Evolutionary conservation across 257 asterid genomes (phyloP).

Genomic region (Verbascum thapsus): DNA sequence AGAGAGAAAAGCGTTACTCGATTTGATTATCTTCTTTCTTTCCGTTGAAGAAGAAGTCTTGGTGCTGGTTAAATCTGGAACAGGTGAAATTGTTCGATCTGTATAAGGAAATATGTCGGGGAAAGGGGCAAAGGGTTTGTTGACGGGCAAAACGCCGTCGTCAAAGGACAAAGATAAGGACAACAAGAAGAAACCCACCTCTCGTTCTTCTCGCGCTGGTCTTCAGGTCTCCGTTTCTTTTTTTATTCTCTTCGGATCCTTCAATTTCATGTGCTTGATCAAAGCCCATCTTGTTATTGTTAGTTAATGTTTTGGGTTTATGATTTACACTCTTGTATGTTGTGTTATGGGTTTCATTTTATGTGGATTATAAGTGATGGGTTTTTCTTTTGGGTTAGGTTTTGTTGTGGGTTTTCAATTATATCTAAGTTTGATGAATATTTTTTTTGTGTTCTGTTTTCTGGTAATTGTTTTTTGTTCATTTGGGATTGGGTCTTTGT

Average conservation of each 20-base stretch:
- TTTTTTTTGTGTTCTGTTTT: background rate
- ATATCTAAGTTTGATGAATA: background rate
- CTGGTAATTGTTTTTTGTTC: no score
- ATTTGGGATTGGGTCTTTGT: no score
- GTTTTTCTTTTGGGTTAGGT: background rate
- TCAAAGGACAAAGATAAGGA: slow-evolving; percentile 34
- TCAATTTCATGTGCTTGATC: slow-evolving; percentile 2
- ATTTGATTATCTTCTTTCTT: slow-evolving; percentile 16
- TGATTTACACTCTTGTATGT: background rate
- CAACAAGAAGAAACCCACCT: slow-evolving; percentile 29
- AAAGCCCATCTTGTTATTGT: background rate
- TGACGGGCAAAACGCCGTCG: slow-evolving; percentile 31
- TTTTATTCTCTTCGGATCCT: slow-evolving; percentile 4
- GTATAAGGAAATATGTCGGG: slow-evolving; percentile 28
- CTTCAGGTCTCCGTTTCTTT: slow-evolving; percentile 39
- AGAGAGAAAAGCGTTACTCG: background rate
- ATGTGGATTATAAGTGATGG: slow-evolving; percentile 21
- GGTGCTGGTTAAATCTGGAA: slow-evolving; percentile 5
- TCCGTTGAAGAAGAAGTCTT: background rate
- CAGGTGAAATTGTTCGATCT: slow-evolving; percentile 28
- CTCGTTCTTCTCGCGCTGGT: slow-evolving; percentile 47
- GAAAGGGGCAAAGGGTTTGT: slow-evolving; percentile 32
- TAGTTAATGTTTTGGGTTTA: no score
- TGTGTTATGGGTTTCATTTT: background rate
- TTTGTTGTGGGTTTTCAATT: background rate